Conservation (phyloP, 306 rosid genomes). For the Rosa multiflora region DNA sequence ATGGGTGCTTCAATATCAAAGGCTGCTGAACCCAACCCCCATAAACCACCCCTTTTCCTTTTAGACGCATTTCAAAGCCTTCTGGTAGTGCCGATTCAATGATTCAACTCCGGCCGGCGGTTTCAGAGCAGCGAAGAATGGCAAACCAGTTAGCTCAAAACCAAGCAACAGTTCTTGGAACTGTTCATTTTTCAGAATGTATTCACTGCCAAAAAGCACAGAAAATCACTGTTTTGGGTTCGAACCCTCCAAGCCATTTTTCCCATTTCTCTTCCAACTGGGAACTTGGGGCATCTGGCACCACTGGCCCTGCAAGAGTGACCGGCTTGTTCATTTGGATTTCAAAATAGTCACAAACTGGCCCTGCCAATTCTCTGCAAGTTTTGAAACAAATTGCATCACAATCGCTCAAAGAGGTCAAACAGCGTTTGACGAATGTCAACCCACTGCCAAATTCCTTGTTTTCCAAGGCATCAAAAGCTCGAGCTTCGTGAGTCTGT, state of each 20-base stretch:
- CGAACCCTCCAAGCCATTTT: constrained; percentile 46
- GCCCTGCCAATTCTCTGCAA: constrained; percentile 59
- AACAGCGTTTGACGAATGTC: constrained; percentile 19
- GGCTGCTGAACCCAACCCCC: constrained; percentile 74
- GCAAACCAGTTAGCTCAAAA: constrained; percentile 51
- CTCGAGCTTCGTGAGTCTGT: constrained; percentile 38
- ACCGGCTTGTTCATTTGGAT: constrained; percentile 40
- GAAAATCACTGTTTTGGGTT: constrained; percentile 39
- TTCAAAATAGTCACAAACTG: constrained; percentile 47
- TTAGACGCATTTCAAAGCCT: constrained; percentile 45
- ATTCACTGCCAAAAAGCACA: constrained; percentile 60
- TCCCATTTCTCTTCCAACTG: constrained; percentile 49
- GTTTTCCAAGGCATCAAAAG: not conserved
- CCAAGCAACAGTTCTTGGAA: constrained; percentile 51
- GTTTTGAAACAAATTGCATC: constrained; percentile 52
- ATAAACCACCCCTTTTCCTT: constrained; percentile 56
- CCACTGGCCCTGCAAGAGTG: constrained; percentile 46
- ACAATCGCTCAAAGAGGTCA: constrained; percentile 27
- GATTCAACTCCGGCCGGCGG: constrained; percentile 40
- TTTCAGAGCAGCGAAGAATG: constrained; percentile 48
- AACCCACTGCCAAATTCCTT: constrained; percentile 33
- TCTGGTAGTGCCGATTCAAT: constrained; percentile 52
- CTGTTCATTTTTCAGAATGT: constrained; percentile 37
- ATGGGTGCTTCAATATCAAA: constrained; percentile 55
- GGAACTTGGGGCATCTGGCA: constrained; percentile 33